Evolutionary conservation across 2,329 filamentous ascomycete genomes (phyloP).

Genomic region (Ceratocystis ficicola): DNA sequence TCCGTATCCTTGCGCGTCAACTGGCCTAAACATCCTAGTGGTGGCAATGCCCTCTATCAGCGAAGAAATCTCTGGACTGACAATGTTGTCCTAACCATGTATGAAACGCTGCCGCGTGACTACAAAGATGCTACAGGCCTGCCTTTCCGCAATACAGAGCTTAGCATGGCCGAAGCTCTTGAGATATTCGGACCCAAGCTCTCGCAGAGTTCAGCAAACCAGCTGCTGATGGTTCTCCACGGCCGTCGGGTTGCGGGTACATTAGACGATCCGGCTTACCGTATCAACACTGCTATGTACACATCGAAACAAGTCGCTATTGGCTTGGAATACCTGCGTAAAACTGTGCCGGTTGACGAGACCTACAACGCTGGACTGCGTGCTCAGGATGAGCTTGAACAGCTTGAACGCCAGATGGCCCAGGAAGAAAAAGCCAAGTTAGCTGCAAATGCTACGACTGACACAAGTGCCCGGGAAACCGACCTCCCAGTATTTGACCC

Average conservation of each 20-base stretch:
- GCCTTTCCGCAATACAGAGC: conserved; percentile 39
- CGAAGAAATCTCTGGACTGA: conserved; percentile 19
- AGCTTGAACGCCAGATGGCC: conserved; percentile 35
- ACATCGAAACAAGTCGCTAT: conserved; percentile 32
- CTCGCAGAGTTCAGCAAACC: conserved; percentile 37
- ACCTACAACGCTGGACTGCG: conserved; percentile 47
- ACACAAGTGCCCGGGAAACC: conserved; percentile 24
- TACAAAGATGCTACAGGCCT: conserved; percentile 47
- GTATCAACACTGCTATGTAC: conserved; percentile 37
- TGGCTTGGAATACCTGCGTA: conserved; percentile 45
- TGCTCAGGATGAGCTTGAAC: conserved; percentile 49
- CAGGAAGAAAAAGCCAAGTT: conserved; percentile 23
- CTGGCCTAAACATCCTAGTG: conserved; percentile 17
- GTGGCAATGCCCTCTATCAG: neutral
- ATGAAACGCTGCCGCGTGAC: conserved; percentile 44
- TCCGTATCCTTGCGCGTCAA: conserved; percentile 14
- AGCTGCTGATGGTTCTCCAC: conserved; percentile 46
- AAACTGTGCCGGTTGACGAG: conserved; percentile 46
- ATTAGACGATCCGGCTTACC: conserved; percentile 45
- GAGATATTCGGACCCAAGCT: conserved; percentile 41
- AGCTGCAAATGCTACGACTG: conserved; percentile 13
- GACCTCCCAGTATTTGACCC: conserved; percentile 25
- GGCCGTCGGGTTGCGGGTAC: conserved; percentile 53
- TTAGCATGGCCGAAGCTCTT: conserved; percentile 37
- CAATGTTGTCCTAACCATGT: conserved; percentile 37